A percentile compares a stretch with the other conserved stretches of the same genome.
These are phyloP conservation scores for Craspedostauros australis DNA, from an alignment of 108 stramenopile genomes.

Conservation along the genomic window DNA sequence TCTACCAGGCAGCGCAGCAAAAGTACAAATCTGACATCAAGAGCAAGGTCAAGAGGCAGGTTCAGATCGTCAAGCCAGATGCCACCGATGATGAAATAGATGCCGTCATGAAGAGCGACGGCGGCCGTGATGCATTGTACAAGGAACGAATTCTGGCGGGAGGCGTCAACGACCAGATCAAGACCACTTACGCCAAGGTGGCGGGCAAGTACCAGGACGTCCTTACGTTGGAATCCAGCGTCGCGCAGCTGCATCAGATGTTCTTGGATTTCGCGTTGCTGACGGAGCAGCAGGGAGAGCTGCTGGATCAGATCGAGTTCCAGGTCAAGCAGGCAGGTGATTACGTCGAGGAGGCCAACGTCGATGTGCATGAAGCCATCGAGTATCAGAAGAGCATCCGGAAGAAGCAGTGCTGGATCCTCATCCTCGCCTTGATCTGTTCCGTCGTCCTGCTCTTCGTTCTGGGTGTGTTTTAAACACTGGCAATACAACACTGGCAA, in stretches of 20 bases:
- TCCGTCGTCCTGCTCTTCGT: conserved; percentile 24
- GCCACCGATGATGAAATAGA: conserved; percentile 97
- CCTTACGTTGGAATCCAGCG: conserved; percentile 88
- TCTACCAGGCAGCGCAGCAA: conserved; percentile 93
- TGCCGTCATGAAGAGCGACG: conserved; percentile 87
- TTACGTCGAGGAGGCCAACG: conserved; percentile 94
- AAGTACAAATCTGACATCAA: conserved; percentile 96
- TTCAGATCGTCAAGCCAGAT: conserved; percentile 94
- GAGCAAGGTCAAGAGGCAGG: conserved; percentile 91
- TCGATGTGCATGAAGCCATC: conserved; percentile 84
- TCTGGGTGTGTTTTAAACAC: conserved; percentile 11
- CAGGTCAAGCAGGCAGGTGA: conserved; percentile 92
- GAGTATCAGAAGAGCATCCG: conserved; percentile 86
- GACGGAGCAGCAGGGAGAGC: conserved; percentile 98
- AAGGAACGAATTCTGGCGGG: conserved; percentile 80
- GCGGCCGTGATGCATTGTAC: conserved; percentile 80
- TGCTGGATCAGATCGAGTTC: conserved; percentile 96
- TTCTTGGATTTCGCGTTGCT: conserved; percentile 98
- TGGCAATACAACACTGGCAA: too few species aligned
- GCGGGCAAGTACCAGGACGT: conserved; percentile 99
- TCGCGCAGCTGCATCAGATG: conserved; percentile 99
- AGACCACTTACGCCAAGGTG: conserved; percentile 83
- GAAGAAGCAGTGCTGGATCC: conserved; percentile 66
- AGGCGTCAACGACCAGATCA: conserved; percentile 87
- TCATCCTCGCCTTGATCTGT: conserved; percentile 22